These are phyloP conservation scores for Cladophialophora yegresii DNA, from an alignment of 2,329 filamentous ascomycete species.

Conservation along the genomic window DNA sequence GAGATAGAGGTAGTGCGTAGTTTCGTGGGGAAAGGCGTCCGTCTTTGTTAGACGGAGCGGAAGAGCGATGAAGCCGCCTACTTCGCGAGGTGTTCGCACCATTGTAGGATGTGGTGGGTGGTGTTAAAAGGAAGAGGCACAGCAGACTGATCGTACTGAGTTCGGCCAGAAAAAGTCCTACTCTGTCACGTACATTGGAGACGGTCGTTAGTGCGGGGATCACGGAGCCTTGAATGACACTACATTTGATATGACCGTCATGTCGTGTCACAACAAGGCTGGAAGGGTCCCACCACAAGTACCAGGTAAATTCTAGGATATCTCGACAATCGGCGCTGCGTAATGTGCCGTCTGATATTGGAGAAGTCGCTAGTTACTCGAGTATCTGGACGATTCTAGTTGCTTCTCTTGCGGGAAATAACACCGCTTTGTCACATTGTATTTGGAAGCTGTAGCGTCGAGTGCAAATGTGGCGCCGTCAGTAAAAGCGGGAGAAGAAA, in stretches of 20 bases:
- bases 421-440: not conserved
- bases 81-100: constrained; percentile 43
- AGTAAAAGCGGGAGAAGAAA: not conserved
- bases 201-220: not conserved
- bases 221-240: not conserved
- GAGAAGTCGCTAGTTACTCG: not conserved
- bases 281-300: not conserved
- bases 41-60: constrained; percentile 66
- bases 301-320: not conserved
- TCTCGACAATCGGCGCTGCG: not conserved
- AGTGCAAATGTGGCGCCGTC: not conserved
- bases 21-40: constrained; percentile 62
- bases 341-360: not conserved
- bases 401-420: not conserved
- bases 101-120: constrained; percentile 34
- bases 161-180: not conserved
- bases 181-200: not conserved
- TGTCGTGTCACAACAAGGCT: not conserved
- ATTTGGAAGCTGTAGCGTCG: not conserved
- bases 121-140: not conserved
- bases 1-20: constrained; percentile 82
- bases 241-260: not conserved
- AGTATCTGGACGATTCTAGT: not conserved
- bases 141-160: not conserved
- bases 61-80: constrained; percentile 68